Evolutionary conservation across 306 rosid genomes (phyloP).

Genomic region (Prosopis cineraria): DNA sequence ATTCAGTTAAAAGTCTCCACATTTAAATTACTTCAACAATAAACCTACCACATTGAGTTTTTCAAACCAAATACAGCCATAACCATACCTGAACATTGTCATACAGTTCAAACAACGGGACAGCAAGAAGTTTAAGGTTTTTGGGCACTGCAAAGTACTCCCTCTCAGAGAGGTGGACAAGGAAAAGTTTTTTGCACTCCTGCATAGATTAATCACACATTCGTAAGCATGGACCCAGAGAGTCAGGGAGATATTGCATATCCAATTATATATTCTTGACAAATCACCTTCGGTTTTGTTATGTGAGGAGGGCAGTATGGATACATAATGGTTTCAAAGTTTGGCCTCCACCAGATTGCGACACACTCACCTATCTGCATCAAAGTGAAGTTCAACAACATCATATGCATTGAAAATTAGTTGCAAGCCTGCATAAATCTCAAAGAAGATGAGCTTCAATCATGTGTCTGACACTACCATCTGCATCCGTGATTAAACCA

Average conservation of each 20-base stretch:
- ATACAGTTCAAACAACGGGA: slow-evolving; percentile 97
- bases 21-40: slow-evolving; percentile 8
- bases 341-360: slow-evolving; percentile 99
- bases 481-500: background rate
- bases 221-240: background rate
- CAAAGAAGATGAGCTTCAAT: background rate
- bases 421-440: background rate
- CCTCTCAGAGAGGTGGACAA: slow-evolving; percentile 96
- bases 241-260: background rate
- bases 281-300: slow-evolving; percentile 87
- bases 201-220: slow-evolving; percentile 26
- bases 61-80: background rate
- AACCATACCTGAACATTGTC: slow-evolving; percentile 91
- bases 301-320: slow-evolving; percentile 99
- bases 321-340: slow-evolving; percentile 96
- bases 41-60: slow-evolving; percentile 7
- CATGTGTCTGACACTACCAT: background rate
- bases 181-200: slow-evolving; percentile 96
- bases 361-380: slow-evolving; percentile 96
- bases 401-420: background rate
- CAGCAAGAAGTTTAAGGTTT: slow-evolving; percentile 94
- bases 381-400: background rate
- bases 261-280: background rate
- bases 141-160: slow-evolving; percentile 97
- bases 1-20: background rate